These are phyloP conservation scores for Euphrasia arctica DNA, from an alignment of 305 asterid genomes.

Conservation along the genomic window DNA sequence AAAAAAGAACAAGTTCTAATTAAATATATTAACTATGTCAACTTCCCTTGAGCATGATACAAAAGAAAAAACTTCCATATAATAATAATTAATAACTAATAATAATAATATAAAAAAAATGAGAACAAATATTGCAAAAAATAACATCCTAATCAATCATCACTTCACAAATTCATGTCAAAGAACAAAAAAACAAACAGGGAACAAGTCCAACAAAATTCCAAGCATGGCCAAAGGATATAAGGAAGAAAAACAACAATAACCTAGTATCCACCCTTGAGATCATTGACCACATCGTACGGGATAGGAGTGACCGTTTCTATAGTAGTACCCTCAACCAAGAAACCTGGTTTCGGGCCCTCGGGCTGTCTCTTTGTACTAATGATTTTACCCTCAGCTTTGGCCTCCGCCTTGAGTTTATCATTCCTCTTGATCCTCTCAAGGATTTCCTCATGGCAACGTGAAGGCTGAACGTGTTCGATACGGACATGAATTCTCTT, in stretches of 20 bases:
- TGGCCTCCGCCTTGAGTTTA: constrained; percentile 12
- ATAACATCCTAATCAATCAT: too few species aligned
- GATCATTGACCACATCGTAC: constrained; percentile 78
- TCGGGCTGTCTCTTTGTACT: constrained; percentile 80
- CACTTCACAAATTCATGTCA: not conserved
- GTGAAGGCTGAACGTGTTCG: not conserved
- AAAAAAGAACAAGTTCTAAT: too few species aligned
- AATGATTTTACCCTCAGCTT: constrained; percentile 56
- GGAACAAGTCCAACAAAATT: not conserved
- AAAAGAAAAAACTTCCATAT: too few species aligned
- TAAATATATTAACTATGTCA: too few species aligned
- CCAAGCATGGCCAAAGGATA: not conserved
- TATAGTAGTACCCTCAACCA: constrained; percentile 72
- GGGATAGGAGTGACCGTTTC: constrained; percentile 86
- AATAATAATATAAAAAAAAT: too few species aligned
- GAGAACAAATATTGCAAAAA: not conserved
- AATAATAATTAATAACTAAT: too few species aligned
- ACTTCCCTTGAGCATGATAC: too few species aligned
- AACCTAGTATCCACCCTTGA: constrained; percentile 64
- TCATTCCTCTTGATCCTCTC: not conserved
- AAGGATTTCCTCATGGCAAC: not conserved
- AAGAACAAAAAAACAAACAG: too few species aligned
- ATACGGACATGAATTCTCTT: not conserved
- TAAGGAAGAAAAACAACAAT: not conserved
- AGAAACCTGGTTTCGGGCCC: constrained; percentile 78